phyloP scores from a whole-genome alignment of 177 flowering plant genomes.

The Vitis hybrid region DNA sequence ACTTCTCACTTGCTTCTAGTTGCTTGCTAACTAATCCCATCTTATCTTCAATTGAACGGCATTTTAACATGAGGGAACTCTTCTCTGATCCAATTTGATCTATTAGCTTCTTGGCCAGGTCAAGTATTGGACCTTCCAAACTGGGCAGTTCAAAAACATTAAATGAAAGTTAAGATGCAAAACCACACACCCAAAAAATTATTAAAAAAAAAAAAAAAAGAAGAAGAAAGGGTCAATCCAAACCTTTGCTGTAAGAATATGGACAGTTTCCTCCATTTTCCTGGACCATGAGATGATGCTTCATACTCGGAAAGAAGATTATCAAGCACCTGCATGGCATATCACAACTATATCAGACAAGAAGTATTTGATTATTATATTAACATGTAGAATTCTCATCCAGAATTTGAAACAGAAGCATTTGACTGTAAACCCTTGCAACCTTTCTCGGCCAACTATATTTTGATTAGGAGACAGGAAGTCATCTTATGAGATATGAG shows the following conservation, averaged over 20 bases:
- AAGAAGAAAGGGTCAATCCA: neutral
- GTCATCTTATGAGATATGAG: too few species aligned
- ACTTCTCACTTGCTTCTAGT: conserved; percentile 77
- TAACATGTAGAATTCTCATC: too few species aligned
- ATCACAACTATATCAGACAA: neutral
- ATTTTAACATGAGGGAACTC: conserved; percentile 69
- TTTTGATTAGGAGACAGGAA: too few species aligned
- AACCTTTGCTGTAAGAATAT: conserved; percentile 84
- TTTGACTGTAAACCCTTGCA: too few species aligned
- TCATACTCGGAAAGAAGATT: conserved; percentile 78
- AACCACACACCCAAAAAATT: neutral
- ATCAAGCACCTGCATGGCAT: conserved; percentile 66
- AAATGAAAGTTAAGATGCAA: neutral
- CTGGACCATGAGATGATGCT: conserved; percentile 80
- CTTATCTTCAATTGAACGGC: conserved; percentile 78
- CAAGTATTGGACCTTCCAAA: conserved; percentile 83
- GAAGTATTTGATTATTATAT: neutral
- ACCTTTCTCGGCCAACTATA: too few species aligned
- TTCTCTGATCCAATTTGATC: conserved; percentile 78
- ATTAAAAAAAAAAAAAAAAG: neutral
- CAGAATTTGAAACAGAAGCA: too few species aligned
- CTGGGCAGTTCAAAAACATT: conserved; percentile 36
- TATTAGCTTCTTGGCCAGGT: conserved; percentile 69
- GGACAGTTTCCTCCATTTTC: conserved; percentile 81
- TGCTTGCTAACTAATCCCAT: conserved; percentile 72